Evolutionary conservation across 208 protist species (phyloP), one percentile per base, ranked within the genome.

Genomic region (Leishmania aethiopica): DNA sequence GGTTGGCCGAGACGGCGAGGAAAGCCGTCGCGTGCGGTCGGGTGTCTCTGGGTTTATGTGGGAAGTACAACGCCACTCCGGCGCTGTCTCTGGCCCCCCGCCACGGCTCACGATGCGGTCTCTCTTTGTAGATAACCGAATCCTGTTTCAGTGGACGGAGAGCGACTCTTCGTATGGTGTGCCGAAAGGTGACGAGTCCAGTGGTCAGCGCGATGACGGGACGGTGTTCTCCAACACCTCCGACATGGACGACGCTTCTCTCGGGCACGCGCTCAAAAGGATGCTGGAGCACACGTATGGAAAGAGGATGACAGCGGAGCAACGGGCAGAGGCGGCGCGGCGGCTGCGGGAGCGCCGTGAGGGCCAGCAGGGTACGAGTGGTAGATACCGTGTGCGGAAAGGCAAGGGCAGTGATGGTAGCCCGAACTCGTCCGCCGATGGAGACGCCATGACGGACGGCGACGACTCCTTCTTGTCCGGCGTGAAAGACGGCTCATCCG

Each of bases 211-310:
- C 37, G 5, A 53, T 74, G 70, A 51, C 32, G 53, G 53, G 73
- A 15, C 17, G 32, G 17, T 42, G 53, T 62, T 28, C 51, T 40
- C 1, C 51, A 13, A 40, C 32, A 6, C 6, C 32, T 57, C 35
- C 17, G 10, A 51, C 35, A n/a, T 15, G 19, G 49, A 59, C 35
- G 32, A 35, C 37, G 59, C 55, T 17, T 19, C 62, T 66, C 66
- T 86, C n/a, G 69, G 37, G 53, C 37, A 37, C 5, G 28, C 73
- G 2, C 35, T 92, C 11, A 69, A 66, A 25, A 82, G 76, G 35
- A 62, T 92, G 37, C 67, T 92, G 22, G 81, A 87, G 37, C 77
- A 75, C 66, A 84, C 76, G 69, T 92, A 92, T 81, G 89, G 86
- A 11, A 88, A 78, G n/a, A 49, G n/a, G 35, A 77, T 92, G 57